A percentile compares a stretch with the other conserved stretches of the same genome.
Conservation (phyloP, 1,284 basidiomycete species). For the Trametes polyzona region DNA sequence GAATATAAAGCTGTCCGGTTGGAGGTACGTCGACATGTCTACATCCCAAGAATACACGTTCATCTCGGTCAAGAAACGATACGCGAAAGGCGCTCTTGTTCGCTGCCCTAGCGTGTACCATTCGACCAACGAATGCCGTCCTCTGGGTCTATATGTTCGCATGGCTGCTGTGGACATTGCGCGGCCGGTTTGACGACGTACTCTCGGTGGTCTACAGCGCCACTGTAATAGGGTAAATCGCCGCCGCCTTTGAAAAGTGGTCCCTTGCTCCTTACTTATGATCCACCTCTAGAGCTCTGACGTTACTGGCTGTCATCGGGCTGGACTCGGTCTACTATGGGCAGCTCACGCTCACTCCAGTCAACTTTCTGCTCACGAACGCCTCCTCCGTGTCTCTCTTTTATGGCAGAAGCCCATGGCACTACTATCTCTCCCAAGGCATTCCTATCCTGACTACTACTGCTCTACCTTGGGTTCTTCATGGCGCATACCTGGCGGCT, state of each 20-base stretch:
- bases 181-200: constrained; percentile 37
- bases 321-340: constrained; percentile 78
- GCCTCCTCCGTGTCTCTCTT: constrained; percentile 87
- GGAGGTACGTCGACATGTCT: constrained; percentile 23
- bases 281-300: constrained; percentile 39
- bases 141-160: constrained; percentile 80
- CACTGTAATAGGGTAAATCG: constrained; percentile 48
- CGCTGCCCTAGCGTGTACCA: constrained; percentile 77
- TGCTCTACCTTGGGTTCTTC: constrained; percentile 70
- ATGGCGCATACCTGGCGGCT: constrained; percentile 54
- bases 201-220: constrained; percentile 43
- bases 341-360: constrained; percentile 71
- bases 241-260: neutral
- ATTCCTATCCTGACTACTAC: constrained; percentile 83
- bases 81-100: constrained; percentile 49
- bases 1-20: constrained; percentile 41
- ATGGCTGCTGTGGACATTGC: constrained; percentile 54
- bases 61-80: constrained; percentile 28
- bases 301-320: constrained; percentile 45
- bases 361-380: constrained; percentile 84
- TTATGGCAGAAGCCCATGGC: constrained; percentile 87
- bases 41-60: neutral
- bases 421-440: constrained; percentile 90
- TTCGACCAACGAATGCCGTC: constrained; percentile 87
- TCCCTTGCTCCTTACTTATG: too few relatives aligned